Evolutionary conservation across 2,329 filamentous ascomycete species (phyloP), one percentile per base, ranked within the genome.

Genomic region (Lasiodiplodia hormozganensis): DNA sequence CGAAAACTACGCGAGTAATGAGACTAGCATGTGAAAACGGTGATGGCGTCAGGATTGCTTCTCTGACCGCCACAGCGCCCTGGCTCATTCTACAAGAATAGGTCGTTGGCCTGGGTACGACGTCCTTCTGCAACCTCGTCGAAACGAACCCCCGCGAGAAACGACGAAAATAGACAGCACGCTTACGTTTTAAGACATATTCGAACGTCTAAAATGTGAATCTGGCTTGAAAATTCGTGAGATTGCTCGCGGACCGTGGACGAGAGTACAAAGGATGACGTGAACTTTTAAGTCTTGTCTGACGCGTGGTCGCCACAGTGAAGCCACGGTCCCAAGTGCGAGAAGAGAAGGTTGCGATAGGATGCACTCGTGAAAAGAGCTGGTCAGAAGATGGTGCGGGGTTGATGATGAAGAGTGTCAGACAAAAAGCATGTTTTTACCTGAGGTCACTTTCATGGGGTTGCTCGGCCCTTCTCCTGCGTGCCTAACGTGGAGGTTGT

Each of bases 131-230:
- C 43, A 47, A 47, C 43, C n/a, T n/a, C 18, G 43, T 47, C 43
- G 43, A 47, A 21, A 47, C 43, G n/a, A 47, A 34, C 7, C 1
- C 31, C 31, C 43, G 3, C n/a, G 18, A 43, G 18, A 43, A 47
- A n/a, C 18, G 12, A 47, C 3, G 8, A 18, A 21, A 47, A 47
- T n/a, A 47, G n/a, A n/a, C 28, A 28, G 28, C 53, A 56, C 4
- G 28, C 7, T 2, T 36, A 28, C 28, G 18, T n/a, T 16, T 8
- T n/a, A 28, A 38, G 43, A 58, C 54, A 67, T 40, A 21, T 36
- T 67, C 65, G 34, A 60, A 58, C 65, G 65, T 67, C 65, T 58
- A 43, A 60, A 60, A 47, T 67, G 25, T 40, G 65, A 67, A 47
- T 60, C 54, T 67, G 43, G 65, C 52, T 67, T 53, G 34, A 38